Evolutionary conservation across 1,284 basidiomycete genomes (phyloP).

Genomic region (Golubevia pallescens): DNA sequence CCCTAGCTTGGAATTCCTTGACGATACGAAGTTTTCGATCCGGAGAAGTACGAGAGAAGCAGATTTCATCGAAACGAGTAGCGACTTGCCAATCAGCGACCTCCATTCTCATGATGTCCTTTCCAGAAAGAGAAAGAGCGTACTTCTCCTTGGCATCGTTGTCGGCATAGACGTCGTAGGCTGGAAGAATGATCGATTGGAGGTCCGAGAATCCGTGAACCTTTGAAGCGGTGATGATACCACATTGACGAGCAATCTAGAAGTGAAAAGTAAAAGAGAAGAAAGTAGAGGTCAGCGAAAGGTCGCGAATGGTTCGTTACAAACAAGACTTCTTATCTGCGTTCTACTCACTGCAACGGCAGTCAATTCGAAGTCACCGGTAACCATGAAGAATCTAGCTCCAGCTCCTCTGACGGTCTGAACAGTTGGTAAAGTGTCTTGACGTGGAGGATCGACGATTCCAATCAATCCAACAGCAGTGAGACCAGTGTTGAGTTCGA

Average conservation of each 20-base stretch:
- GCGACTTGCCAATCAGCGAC: slow-evolving; percentile 34
- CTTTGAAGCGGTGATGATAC: slow-evolving; percentile 43
- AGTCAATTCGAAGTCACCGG: slow-evolving; percentile 46
- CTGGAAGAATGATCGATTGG: slow-evolving; percentile 12
- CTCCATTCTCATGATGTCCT: slow-evolving; percentile 14
- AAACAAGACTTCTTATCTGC: no score
- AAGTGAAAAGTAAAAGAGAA: background rate
- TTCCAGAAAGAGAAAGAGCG: slow-evolving; percentile 21
- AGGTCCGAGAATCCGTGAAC: slow-evolving; percentile 27
- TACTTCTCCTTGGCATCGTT: slow-evolving; percentile 11
- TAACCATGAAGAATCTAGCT: slow-evolving; percentile 51
- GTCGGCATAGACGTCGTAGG: slow-evolving; percentile 16
- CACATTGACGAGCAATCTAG: slow-evolving; percentile 40
- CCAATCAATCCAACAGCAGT: slow-evolving; percentile 46
- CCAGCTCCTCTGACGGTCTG: slow-evolving; percentile 39
- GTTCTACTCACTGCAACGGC: slow-evolving; percentile 30
- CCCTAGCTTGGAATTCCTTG: slow-evolving; percentile 41
- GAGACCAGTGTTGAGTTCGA: slow-evolving; percentile 23
- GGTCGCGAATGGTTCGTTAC: no score
- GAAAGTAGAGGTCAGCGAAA: background rate
- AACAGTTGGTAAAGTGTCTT: slow-evolving; percentile 40
- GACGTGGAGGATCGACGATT: slow-evolving; percentile 50
- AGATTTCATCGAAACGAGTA: slow-evolving; percentile 50
- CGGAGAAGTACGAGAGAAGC: slow-evolving; percentile 53
- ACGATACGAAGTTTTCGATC: slow-evolving; percentile 57